Conservation (phyloP, 148 eudicot genomes). For the Cornus kousa region DNA sequence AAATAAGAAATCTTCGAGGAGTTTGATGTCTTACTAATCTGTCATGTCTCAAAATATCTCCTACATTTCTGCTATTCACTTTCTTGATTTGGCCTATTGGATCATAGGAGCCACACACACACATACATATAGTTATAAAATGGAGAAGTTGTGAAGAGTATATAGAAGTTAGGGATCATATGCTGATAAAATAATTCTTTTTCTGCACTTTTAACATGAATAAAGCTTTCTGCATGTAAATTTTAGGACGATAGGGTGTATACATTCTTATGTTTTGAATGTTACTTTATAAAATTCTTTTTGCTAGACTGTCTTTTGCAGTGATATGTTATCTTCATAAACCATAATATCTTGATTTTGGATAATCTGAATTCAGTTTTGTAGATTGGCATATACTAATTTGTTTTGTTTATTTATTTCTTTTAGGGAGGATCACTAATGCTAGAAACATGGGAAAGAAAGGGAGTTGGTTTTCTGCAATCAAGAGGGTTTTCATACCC, state of each 20-base stretch:
- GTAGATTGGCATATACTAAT: neutral
- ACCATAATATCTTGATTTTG: neutral
- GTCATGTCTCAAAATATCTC: neutral
- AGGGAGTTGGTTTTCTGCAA: slow-evolving; percentile 99
- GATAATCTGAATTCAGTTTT: neutral
- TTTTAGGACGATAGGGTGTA: neutral
- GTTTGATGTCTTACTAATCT: neutral
- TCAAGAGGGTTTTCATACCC: slow-evolving; percentile 75
- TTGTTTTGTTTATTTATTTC: neutral
- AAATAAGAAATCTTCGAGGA: neutral
- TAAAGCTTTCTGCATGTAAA: no score
- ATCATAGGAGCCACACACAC: neutral
- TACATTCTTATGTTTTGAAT: neutral
- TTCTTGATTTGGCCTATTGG: neutral
- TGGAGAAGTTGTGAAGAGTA: neutral
- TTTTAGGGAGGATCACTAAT: slow-evolving; percentile 50
- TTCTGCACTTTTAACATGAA: no score
- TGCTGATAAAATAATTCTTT: no score
- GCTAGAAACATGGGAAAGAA: slow-evolving; percentile 92
- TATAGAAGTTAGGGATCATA: neutral
- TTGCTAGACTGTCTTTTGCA: neutral
- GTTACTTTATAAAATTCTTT: neutral
- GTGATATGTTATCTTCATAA: neutral
- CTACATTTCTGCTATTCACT: neutral
- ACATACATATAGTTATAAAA: no score